Conservation (phyloP, 352 stramenopile species). For the Saprolegnia diclina region DNA sequence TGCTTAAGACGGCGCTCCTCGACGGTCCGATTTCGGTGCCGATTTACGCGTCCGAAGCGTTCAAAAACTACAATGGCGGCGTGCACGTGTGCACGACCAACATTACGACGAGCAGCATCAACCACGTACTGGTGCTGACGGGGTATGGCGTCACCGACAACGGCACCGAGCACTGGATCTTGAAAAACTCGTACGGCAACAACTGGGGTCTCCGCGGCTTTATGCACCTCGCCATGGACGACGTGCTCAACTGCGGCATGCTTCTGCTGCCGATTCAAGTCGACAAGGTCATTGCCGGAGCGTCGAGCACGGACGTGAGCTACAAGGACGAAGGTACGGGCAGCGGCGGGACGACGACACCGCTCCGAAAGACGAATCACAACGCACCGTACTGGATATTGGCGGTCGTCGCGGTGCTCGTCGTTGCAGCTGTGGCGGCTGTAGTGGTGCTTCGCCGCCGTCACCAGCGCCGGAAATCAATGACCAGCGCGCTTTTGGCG, state of each 20-base stretch:
- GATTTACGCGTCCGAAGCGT: conserved; percentile 57
- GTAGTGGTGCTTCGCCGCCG: too few species aligned
- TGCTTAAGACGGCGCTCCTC: conserved; percentile 65
- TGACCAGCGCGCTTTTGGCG: too few species aligned
- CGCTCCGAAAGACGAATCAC: too few species aligned
- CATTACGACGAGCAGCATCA: conserved; percentile 37
- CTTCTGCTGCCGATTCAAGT: conserved; percentile 68
- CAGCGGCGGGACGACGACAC: too few species aligned
- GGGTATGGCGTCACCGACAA: conserved; percentile 41
- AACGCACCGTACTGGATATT: too few species aligned
- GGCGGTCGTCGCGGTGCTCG: too few species aligned
- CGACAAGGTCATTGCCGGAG: conserved; percentile 41
- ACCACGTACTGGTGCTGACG: conserved; percentile 69
- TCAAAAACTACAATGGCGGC: conserved; percentile 75
- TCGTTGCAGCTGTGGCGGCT: too few species aligned
- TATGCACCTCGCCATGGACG: conserved; percentile 52
- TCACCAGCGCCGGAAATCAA: too few species aligned
- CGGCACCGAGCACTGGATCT: conserved; percentile 54
- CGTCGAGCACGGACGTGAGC: not conserved
- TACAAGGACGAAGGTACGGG: too few species aligned
- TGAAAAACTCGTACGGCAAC: conserved; percentile 80
- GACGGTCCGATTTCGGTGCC: conserved; percentile 66
- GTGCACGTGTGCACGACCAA: conserved; percentile 44
- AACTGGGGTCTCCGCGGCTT: conserved; percentile 69
- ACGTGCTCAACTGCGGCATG: conserved; percentile 71